These are phyloP conservation scores for Eucalyptus sp. DNA, from an alignment of 345 rosid genomes.

Conservation along the genomic window DNA sequence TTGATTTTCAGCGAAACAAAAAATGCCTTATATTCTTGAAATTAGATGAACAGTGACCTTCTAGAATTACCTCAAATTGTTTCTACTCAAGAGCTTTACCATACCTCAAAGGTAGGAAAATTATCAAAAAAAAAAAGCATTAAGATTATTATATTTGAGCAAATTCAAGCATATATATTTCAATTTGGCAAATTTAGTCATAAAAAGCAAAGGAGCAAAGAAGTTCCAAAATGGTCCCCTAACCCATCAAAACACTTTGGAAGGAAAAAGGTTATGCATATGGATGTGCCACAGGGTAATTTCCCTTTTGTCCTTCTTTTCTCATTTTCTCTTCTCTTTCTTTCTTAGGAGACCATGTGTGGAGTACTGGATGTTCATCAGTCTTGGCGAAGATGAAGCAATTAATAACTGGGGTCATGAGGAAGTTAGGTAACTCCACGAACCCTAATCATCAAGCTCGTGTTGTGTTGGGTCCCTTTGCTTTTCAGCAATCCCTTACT, in stretches of 20 bases:
- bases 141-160: too few relatives aligned
- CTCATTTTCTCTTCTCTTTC: not conserved
- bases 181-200: too few relatives aligned
- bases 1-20: too few relatives aligned
- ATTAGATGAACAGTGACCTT: too few relatives aligned
- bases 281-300: not conserved
- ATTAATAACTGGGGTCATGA: not conserved
- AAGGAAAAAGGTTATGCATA: not conserved
- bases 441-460: not conserved
- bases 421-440: not conserved
- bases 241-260: not conserved
- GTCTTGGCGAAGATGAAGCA: not conserved
- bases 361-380: not conserved
- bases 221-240: not conserved
- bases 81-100: too few relatives aligned
- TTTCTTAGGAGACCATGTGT: not conserved
- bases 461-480: not conserved
- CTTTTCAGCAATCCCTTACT: not conserved
- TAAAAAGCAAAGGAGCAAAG: not conserved
- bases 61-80: too few relatives aligned
- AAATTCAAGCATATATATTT: too few relatives aligned
- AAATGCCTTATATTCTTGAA: too few relatives aligned
- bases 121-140: too few relatives aligned
- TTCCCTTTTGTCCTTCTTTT: not conserved
- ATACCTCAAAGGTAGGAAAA: too few relatives aligned